These are phyloP conservation scores for Paracorniculantispora psalliotae DNA, from an alignment of 2,329 filamentous ascomycete genomes.

Conservation along the genomic window DNA sequence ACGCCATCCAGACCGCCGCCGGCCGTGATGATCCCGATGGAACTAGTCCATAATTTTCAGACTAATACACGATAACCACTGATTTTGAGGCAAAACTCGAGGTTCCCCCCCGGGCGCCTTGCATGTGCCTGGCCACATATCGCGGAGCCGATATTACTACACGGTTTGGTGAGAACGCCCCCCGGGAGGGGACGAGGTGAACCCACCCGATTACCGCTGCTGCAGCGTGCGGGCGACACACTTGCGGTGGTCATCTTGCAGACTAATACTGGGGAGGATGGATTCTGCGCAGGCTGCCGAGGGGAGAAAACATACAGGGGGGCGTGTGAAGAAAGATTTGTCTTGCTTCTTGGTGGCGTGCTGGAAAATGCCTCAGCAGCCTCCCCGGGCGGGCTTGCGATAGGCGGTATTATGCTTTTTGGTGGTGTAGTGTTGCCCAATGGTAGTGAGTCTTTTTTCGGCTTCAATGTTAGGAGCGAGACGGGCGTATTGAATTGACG, in stretches of 20 bases:
- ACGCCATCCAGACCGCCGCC: not conserved
- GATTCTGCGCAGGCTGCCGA: too few relatives aligned
- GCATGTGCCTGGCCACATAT: not conserved
- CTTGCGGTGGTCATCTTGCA: conserved; percentile 1
- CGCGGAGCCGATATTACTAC: conserved; percentile 12
- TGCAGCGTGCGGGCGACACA: not conserved
- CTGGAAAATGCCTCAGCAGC: conserved; percentile 3
- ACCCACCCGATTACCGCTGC: conserved; percentile 11
- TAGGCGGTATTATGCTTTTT: not conserved
- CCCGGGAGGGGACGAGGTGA: not conserved
- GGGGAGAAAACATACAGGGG: not conserved
- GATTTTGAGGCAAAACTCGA: too few relatives aligned
- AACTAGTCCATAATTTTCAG: conserved; percentile 2
- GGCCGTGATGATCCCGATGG: not conserved
- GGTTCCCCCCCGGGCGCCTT: too few relatives aligned
- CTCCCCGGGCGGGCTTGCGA: not conserved
- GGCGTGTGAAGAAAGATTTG: not conserved
- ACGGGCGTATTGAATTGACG: too few relatives aligned
- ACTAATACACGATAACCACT: conserved; percentile 3
- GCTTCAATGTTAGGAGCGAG: not conserved
- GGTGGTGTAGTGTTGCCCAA: not conserved
- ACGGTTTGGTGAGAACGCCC: not conserved
- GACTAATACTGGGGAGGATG: not conserved
- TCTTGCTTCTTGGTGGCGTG: not conserved
- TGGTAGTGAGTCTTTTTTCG: not conserved